Evolutionary conservation across 495 filamentous ascomycete genomes (phyloP), one percentile per base, ranked within the genome.

Genomic region (Alectoria sarmentosa): DNA sequence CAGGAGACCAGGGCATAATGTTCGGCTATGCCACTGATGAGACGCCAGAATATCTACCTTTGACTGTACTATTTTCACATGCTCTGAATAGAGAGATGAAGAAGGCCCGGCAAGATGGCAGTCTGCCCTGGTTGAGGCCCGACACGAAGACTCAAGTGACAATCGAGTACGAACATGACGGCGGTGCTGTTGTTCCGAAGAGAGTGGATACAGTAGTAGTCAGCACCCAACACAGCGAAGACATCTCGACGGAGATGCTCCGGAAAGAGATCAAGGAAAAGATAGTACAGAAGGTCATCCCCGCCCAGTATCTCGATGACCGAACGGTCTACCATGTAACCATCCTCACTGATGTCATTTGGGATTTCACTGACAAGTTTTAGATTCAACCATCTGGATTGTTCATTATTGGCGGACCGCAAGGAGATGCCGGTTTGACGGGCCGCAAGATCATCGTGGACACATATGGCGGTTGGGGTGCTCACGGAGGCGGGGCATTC

Each of bases 381-480:
- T 67, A 91, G 88, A 88, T 98, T 72, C 94, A 98, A 88, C 94
- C 94, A 72, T 96, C 92, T 44, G 94, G 94, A 68, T 89, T 91
- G 65, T 98, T 98, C 86, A 91, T 98, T 82, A 98, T 98, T 70
- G 94, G 94, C 81, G 94, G 94, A 72, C 94, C 94, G 66, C 94
- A 98, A 83, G 94, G 94, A 85, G 94, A 98, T 74, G 94, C 94
- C 73, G 94, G 94, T 85, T 85, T 98, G 61, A 98, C 94, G 68
- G 94, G 94, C 77, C 92, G 94, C 76, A 98, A 98, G 86, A 98
- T 98, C 85, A 98, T 98, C 73, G 94, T 98, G 76, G 94, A 98
- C 80, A 98, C 94, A 78, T 98, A 98, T 82, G 94, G 94, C 82
- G 94, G 94, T 72, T 98, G 94, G 94, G 94, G 94, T 81, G 94